Percentiles rank a stretch among this genome's conserved stretches.
Evolutionary conservation across 2,329 filamentous ascomycete genomes (phyloP).

Genomic region (Aspergillus fumigatus): DNA sequence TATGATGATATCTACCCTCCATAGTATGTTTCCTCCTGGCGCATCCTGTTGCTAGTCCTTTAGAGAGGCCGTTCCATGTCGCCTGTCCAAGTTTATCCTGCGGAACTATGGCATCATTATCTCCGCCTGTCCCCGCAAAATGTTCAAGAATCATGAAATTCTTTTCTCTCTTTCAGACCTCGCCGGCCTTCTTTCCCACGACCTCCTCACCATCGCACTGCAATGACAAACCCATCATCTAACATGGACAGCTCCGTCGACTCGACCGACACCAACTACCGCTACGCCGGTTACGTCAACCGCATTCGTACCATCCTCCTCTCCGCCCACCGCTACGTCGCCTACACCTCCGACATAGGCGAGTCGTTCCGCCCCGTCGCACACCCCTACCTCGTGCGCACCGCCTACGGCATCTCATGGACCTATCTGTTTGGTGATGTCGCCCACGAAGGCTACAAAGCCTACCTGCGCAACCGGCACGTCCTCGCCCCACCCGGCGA

Average conservation of each 20-base stretch:
- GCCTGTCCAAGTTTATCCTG: not conserved
- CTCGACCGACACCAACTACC: constrained; percentile 76
- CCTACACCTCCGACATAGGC: constrained; percentile 94
- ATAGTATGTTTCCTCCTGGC: constrained; percentile 54
- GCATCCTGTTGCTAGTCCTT: not conserved
- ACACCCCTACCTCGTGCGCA: constrained; percentile 73
- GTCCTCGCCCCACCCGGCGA: constrained; percentile 64
- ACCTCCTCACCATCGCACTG: not conserved
- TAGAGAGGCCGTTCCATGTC: not conserved
- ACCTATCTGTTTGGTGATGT: constrained; percentile 89
- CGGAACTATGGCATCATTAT: not conserved
- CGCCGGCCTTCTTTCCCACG: not conserved
- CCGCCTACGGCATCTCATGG: constrained; percentile 90
- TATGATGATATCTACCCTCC: constrained; percentile 75
- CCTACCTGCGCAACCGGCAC: constrained; percentile 81
- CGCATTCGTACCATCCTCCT: constrained; percentile 81
- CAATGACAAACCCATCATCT: constrained; percentile 7
- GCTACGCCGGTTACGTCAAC: constrained; percentile 89
- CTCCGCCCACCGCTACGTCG: constrained; percentile 90
- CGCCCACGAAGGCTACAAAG: constrained; percentile 88
- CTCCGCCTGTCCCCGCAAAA: constrained; percentile 5
- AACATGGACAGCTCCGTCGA: constrained; percentile 58
- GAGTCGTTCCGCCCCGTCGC: constrained; percentile 93
- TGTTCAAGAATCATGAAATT: not conserved
- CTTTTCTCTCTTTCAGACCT: not conserved